Conservation (phyloP, 106 monocot species). For the Allium cepa region DNA sequence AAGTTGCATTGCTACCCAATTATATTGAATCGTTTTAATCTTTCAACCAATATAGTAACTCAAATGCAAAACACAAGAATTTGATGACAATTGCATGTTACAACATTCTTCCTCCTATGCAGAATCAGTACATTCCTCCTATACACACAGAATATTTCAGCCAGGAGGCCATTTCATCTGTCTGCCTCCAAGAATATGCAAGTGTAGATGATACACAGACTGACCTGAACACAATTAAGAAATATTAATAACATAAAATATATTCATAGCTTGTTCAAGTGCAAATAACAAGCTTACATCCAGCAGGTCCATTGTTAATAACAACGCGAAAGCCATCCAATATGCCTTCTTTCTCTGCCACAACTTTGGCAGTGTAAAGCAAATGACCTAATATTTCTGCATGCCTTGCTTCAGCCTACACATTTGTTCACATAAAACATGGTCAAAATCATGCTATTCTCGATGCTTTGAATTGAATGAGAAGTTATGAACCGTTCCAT, state of each 20-base stretch:
- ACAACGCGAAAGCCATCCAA: conserved; percentile 74
- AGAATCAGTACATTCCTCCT: no score
- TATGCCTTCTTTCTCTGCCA: conserved; percentile 93
- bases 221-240: conserved; percentile 40
- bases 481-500: no score
- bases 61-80: no score
- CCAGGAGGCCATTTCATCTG: conserved; percentile 98
- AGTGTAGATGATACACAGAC: conserved; percentile 92
- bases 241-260: no score
- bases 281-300: conserved; percentile 38
- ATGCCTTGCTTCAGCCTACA: conserved; percentile 79
- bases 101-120: no score
- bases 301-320: conserved; percentile 80
- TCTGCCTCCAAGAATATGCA: conserved; percentile 87
- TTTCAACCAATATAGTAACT: no score
- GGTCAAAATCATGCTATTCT: no score
- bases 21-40: no score
- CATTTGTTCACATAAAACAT: no score
- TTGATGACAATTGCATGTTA: no score
- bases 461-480: no score
- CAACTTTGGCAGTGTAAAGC: conserved; percentile 70
- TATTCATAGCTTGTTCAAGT: neutral
- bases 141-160: conserved; percentile 13
- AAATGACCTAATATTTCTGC: conserved; percentile 75
- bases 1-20: no score